Evolutionary conservation across 345 rosid species (phyloP).

Genomic region (Melaleuca quinquenervia): DNA sequence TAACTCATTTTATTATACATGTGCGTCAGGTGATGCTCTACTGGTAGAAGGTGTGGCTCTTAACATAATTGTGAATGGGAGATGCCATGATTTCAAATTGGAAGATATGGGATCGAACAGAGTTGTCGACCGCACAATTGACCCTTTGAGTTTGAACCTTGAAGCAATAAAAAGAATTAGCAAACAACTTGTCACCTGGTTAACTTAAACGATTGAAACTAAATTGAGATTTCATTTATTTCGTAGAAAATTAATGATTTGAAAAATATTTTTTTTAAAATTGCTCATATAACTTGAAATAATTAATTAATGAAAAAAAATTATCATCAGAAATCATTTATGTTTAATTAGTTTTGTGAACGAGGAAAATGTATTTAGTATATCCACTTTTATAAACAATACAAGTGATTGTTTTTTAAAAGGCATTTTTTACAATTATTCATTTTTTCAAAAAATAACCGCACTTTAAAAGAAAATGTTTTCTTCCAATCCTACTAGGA

Average conservation of each 20-base stretch:
- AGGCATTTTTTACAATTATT: neutral
- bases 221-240: neutral
- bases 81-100: neutral
- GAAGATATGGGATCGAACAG: neutral
- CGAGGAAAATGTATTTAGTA: too few species aligned
- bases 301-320: too few species aligned
- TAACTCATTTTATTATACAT: neutral
- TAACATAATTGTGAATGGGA: neutral
- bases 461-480: neutral
- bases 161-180: neutral
- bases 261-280: neutral
- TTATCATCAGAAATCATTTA: too few species aligned
- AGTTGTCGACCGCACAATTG: neutral
- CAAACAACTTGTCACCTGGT: neutral
- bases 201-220: neutral
- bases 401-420: rapidly evolving
- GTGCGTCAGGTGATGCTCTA: neutral
- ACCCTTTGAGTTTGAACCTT: neutral
- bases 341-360: too few species aligned
- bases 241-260: neutral
- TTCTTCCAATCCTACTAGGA: neutral
- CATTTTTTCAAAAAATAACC: neutral
- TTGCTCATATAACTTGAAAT: too few species aligned
- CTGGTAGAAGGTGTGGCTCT: too few species aligned
- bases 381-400: too few species aligned